Evolutionary conservation across 768 basidiomycete species (phyloP).

Genomic region (Calocybe cyanea): DNA sequence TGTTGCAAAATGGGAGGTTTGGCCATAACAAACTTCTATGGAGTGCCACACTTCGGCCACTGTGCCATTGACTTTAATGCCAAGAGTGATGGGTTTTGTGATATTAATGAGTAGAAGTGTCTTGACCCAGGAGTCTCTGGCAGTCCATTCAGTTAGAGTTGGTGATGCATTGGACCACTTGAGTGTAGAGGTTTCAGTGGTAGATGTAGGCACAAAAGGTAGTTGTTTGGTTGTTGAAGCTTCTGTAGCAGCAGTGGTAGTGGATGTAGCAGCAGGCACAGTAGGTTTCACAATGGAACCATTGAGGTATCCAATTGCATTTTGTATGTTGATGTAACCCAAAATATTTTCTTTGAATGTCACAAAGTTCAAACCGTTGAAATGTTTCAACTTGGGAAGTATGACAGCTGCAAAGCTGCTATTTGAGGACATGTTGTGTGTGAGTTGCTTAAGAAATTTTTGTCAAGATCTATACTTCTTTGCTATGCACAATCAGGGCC

Average conservation of each 20-base stretch:
- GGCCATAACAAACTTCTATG: constrained; percentile 6
- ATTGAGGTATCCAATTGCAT: background rate
- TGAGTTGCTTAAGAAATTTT: too few species aligned
- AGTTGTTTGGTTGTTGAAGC: too few species aligned
- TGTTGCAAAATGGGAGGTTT: constrained; percentile 8
- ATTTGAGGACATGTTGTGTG: too few species aligned
- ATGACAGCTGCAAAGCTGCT: too few species aligned
- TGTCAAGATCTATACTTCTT: too few species aligned
- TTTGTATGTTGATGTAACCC: background rate
- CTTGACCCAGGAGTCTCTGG: constrained; percentile 4
- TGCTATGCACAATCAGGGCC: too few species aligned
- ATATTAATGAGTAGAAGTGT: constrained; percentile 6
- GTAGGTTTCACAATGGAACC: background rate
- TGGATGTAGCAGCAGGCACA: too few species aligned
- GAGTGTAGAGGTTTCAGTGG: too few species aligned
- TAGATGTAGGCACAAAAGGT: too few species aligned
- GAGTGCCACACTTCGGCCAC: constrained; percentile 17
- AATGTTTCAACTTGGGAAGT: background rate
- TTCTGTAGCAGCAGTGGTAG: too few species aligned
- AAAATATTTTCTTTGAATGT: background rate
- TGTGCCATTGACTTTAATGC: constrained; percentile 12
- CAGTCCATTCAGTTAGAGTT: background rate
- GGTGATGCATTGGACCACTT: background rate
- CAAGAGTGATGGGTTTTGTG: constrained; percentile 16
- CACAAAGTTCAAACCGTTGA: background rate